These are phyloP conservation scores for Allomyces macrogynus DNA, from an alignment of 192 early-diverging fungal genomes.

Conservation along the genomic window DNA sequence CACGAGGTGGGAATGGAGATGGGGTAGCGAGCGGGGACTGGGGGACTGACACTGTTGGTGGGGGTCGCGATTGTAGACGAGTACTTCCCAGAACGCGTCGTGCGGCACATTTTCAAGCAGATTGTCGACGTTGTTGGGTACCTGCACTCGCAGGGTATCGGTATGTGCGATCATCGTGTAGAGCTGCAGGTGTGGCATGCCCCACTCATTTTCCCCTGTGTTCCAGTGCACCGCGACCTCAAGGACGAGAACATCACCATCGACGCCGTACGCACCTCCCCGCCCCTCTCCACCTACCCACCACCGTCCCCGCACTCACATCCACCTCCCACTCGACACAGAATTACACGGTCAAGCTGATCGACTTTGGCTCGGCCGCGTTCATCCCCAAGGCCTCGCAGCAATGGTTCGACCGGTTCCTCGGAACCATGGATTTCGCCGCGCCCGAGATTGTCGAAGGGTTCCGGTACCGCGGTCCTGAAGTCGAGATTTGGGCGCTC, in stretches of 20 bases:
- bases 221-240: slow-evolving; percentile 25
- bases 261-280: too few relatives aligned
- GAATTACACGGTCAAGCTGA: slow-evolving; percentile 21
- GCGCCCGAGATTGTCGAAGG: slow-evolving; percentile 32
- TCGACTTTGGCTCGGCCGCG: slow-evolving; percentile 32
- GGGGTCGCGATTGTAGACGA: slow-evolving; percentile 12
- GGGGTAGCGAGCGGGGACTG: too few relatives aligned
- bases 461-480: slow-evolving; percentile 22
- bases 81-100: slow-evolving; percentile 12
- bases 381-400: slow-evolving; percentile 9
- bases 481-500: slow-evolving; percentile 36
- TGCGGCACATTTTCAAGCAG: slow-evolving; percentile 17
- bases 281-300: too few relatives aligned
- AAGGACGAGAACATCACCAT: slow-evolving; percentile 38
- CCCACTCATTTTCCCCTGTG: too few relatives aligned
- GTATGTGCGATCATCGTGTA: too few relatives aligned
- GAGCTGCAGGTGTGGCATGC: too few relatives aligned
- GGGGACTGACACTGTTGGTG: too few relatives aligned
- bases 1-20: too few relatives aligned
- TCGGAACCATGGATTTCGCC: slow-evolving; percentile 27
- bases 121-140: slow-evolving; percentile 16
- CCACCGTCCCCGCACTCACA: too few relatives aligned
- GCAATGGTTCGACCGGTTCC: slow-evolving; percentile 16
- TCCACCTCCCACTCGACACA: slow-evolving; percentile 13
- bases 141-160: slow-evolving; percentile 18